Conservation (phyloP, 768 basidiomycete genomes). For the Lyophyllum decastes region DNA sequence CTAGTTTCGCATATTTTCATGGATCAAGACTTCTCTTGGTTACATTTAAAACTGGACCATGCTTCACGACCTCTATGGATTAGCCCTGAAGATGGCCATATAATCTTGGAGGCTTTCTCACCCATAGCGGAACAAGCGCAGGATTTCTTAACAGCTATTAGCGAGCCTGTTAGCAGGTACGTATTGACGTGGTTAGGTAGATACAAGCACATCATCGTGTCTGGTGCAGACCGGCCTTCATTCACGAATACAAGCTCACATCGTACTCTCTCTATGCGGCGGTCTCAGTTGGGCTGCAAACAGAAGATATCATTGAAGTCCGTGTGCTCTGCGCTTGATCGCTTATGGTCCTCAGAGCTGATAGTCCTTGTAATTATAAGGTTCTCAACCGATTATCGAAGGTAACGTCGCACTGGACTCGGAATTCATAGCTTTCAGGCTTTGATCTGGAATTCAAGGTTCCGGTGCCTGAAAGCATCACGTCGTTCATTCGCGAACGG, state of each 20-base stretch:
- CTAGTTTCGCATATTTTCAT: constrained; percentile 83
- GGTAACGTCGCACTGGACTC: constrained; percentile 34
- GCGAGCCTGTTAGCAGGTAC: constrained; percentile 97
- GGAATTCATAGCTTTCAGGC: neutral
- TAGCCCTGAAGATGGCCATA: constrained; percentile 86
- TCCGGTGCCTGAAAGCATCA: constrained; percentile 87
- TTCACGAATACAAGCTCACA: constrained; percentile 99
- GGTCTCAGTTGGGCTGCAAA: constrained; percentile 96
- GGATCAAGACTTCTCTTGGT: constrained; percentile 84
- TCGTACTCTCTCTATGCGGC: constrained; percentile 98
- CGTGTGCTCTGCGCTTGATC: constrained; percentile 36
- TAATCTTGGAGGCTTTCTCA: constrained; percentile 97
- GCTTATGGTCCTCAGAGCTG: constrained; percentile 15
- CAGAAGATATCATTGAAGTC: constrained; percentile 98
- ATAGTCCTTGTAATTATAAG: constrained; percentile 42
- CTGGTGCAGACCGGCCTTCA: constrained; percentile 81
- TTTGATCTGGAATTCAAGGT: constrained; percentile 50
- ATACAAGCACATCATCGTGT: constrained; percentile 25
- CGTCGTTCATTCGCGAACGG: constrained; percentile 86
- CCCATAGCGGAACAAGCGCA: constrained; percentile 98
- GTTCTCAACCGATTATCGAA: constrained; percentile 83
- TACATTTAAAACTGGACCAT: constrained; percentile 90
- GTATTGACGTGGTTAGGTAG: constrained; percentile 37
- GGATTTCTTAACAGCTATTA: constrained; percentile 96
- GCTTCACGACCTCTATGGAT: constrained; percentile 95